phyloP scores from a whole-genome alignment of 768 basidiomycete genomes.

The Trametes punicea region DNA sequence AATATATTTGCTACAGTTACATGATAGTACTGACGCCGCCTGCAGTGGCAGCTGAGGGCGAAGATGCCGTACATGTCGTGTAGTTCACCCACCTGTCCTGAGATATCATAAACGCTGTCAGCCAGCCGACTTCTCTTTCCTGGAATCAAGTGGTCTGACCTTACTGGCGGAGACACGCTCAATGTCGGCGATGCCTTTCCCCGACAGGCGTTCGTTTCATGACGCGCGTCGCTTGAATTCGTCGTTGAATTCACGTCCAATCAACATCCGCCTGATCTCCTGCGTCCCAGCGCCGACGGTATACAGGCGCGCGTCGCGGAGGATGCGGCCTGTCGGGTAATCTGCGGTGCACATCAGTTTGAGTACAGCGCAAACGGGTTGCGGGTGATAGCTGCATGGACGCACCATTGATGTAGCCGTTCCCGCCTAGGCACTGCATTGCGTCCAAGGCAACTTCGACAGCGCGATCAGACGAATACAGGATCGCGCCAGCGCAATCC shows the following conservation, averaged over 20 bases:
- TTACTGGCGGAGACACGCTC: no score
- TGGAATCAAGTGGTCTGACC: no score
- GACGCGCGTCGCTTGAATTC: constrained; percentile 40
- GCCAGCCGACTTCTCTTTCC: no score
- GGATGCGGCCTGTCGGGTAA: constrained; percentile 83
- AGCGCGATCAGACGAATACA: constrained; percentile 90
- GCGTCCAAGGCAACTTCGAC: constrained; percentile 88
- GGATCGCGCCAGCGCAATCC: constrained; percentile 94
- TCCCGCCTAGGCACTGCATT: constrained; percentile 93
- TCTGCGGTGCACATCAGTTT: constrained; percentile 44
- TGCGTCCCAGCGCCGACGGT: constrained; percentile 97
- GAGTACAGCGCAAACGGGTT: background rate
- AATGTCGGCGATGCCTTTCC: no score
- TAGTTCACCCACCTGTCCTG: no score
- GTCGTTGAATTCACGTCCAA: constrained; percentile 89
- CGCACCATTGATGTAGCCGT: constrained; percentile 92
- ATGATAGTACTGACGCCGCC: no score
- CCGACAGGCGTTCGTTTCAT: background rate
- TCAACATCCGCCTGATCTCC: constrained; percentile 91
- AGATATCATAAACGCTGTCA: no score
- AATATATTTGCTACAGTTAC: no score
- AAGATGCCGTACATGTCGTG: no score
- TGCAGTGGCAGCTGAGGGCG: no score
- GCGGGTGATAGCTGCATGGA: constrained; percentile 5
- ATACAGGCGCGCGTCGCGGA: constrained; percentile 86